A percentile compares a stretch with the other conserved stretches of the same genome.
Evolutionary conservation across 1,284 basidiomycete genomes (phyloP).

Genomic region (Lignosus rhinocerotis): DNA sequence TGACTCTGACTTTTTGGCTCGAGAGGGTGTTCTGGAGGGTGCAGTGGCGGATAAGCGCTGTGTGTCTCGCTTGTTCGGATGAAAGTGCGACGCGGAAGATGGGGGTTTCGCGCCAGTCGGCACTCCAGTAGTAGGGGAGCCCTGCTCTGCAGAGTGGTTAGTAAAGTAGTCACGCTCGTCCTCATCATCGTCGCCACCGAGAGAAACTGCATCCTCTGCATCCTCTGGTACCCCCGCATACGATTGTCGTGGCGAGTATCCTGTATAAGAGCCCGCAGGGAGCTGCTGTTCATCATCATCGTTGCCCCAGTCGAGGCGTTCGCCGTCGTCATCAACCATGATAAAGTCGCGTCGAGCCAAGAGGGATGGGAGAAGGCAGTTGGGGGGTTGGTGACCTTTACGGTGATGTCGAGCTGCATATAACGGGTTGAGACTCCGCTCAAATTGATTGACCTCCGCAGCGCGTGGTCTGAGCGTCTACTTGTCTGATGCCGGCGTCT

Average conservation of each 20-base stretch:
- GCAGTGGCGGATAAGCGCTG: constrained; percentile 25
- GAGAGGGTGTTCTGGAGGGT: constrained; percentile 21
- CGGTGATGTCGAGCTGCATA: constrained; percentile 3
- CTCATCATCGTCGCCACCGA: constrained; percentile 73
- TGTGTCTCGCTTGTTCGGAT: constrained; percentile 21
- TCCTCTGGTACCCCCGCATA: constrained; percentile 40
- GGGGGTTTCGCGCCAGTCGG: constrained; percentile 15
- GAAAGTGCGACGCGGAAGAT: constrained; percentile 11
- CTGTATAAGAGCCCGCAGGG: constrained; percentile 23
- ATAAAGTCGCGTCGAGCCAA: constrained; percentile 11
- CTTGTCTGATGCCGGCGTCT: neutral
- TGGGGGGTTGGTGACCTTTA: constrained; percentile 2
- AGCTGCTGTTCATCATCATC: constrained; percentile 59
- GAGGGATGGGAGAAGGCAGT: neutral
- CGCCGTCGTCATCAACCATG: constrained; percentile 66
- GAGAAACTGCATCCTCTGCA: constrained; percentile 67
- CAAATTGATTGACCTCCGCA: neutral
- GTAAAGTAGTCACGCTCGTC: constrained; percentile 44
- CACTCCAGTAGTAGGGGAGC: constrained; percentile 12
- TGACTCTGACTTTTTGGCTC: constrained; percentile 30
- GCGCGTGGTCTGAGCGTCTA: neutral
- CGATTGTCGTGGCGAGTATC: constrained; percentile 23
- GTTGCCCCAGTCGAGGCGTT: constrained; percentile 74
- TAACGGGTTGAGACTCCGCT: neutral
- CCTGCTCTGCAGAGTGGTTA: constrained; percentile 33